Base-by-base conservation (phyloP, 495 filamentous ascomycete species). In the Penicillium paradoxum region DNA sequence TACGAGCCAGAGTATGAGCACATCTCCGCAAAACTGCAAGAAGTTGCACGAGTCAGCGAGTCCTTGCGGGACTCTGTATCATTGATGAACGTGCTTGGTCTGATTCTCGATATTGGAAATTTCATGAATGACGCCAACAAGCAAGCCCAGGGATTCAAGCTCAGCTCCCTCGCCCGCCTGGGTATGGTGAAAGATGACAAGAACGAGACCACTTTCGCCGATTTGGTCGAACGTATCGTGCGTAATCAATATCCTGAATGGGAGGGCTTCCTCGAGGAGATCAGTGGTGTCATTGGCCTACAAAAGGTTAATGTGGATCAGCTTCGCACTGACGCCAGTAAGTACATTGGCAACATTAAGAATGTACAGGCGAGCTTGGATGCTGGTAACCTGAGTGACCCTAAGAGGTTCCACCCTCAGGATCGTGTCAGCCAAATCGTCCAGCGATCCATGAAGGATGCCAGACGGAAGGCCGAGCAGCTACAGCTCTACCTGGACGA, bases 81-180 rank as follows among this genome's bases (percentile, higher is more conserved):
- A 7, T 73, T 98, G 59, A 96, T 97, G 83, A 96, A 93, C 54
- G 90, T 98, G 37, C 84, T 98, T 18, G 92, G 92, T 54, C 75
- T 98, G 42, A 98, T 98, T 67, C 76, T 97, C 58, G 90, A 96
- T 71, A 95, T 98, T 63, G 93, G 93, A 64, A 98, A 98, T 65
- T 98, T 93, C 78, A 98, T 98, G 93, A 98, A 98, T 73, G 93
- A 97, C 61, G 84, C 91, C 42, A 97, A 96, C 69, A 98, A 98
- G 72, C 95, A 97, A 70, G 93, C 95, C 2, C 88, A 86, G 55
- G 93, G 93, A 42, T 98, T 98, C 85, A 98, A 98, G 71, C 81
- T 98, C 21, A 90, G 90, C 59, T 95, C 93, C 1, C 84, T 98
- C n/a, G 88, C 89, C 33, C 83, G 93, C 21, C 76, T 98, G 29